Base-by-base conservation (phyloP, 352 stramenopile species). In the Phytophthora tubulina region DNA sequence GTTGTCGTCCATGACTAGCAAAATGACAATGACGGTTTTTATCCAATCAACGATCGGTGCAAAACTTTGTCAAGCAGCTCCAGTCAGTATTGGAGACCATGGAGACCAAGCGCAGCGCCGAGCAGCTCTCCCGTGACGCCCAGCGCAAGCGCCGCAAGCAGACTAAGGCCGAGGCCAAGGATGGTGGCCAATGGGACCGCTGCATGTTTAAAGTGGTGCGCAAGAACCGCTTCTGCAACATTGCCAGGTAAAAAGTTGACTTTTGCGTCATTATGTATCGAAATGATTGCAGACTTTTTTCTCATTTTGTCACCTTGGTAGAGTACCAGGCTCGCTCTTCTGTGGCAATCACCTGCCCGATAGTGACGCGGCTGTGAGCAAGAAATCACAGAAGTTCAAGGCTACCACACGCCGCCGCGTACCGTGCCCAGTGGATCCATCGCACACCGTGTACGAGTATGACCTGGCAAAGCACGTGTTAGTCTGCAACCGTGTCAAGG, bases 211-310 rank as follows among this genome's bases (percentile, higher is more conserved):
- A 78, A 35, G 73, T 96, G 36, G 76, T 88, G 72, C 82, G 84
- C 55, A 96, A 96, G 73, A 87, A 92, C 49, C 89, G 89, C 68
- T 94, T 79, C 51, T 96, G 89, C 72, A 96, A 94, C 72, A 91
- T 94, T 39, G 57, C 80, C 14, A 80, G 86, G 88, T 96, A 63
- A 50, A 63, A 21, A 39, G 14, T 0, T 10, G 21, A 27, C 10
- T 4, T 36, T 45, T 55, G 36, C 53, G n/a, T 65, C 13, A 49
- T 42, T 10, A 6, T 41, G 32, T 53, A 27, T 66, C n/a, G 54
- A 75, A 72, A 69, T 72, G 63, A 72, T 77, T 75, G 53, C 54
- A 80, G 38, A 54, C 55, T 79, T 67, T 67, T 15, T 11, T 49
- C 41, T 21, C 48, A 10, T 6, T 38, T 62, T 14, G 11, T 63